Percentiles rank a stretch among this genome's conserved stretches.
phyloP scores from a whole-genome alignment of 192 early-diverging fungal species.

The Coemansia sp. region DNA sequence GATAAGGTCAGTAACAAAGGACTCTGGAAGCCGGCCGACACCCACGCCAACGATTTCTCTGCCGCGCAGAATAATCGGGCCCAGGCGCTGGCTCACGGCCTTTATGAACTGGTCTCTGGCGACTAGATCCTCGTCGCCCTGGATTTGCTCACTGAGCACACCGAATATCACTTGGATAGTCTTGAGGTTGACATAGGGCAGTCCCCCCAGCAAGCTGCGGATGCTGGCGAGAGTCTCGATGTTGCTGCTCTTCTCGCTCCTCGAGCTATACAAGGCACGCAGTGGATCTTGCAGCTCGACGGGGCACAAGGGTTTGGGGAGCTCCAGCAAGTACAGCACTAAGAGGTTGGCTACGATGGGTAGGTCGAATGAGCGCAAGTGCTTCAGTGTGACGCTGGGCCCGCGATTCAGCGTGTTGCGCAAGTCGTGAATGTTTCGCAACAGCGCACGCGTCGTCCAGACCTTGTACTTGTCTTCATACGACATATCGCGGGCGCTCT shows the following conservation, averaged over 20 bases:
- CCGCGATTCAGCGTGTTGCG: constrained; percentile 64
- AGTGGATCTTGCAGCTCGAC: constrained; percentile 69
- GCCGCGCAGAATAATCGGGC: constrained; percentile 50
- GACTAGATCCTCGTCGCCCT: constrained; percentile 12
- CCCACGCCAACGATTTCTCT: constrained; percentile 39
- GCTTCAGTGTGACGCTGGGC: constrained; percentile 55
- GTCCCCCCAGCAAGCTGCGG: constrained; percentile 24
- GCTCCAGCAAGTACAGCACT: constrained; percentile 68
- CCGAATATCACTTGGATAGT: constrained; percentile 42
- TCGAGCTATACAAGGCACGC: constrained; percentile 59
- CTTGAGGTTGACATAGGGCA: constrained; percentile 39
- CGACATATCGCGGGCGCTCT: constrained; percentile 38
- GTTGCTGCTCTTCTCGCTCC: constrained; percentile 31
- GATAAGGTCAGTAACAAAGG: constrained; percentile 34
- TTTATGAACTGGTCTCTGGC: constrained; percentile 29
- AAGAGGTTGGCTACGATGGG: constrained; percentile 60
- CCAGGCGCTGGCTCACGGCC: constrained; percentile 33
- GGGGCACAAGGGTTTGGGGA: constrained; percentile 66
- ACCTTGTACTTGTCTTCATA: constrained; percentile 55
- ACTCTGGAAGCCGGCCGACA: constrained; percentile 40
- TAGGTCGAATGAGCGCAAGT: constrained; percentile 58
- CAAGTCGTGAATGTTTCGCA: constrained; percentile 62
- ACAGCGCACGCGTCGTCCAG: constrained; percentile 62
- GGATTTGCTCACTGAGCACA: constrained; percentile 24
- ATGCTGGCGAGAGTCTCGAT: constrained; percentile 21